Base-by-base conservation (phyloP, 352 stramenopile species). In the Phytophthora hybrid region DNA sequence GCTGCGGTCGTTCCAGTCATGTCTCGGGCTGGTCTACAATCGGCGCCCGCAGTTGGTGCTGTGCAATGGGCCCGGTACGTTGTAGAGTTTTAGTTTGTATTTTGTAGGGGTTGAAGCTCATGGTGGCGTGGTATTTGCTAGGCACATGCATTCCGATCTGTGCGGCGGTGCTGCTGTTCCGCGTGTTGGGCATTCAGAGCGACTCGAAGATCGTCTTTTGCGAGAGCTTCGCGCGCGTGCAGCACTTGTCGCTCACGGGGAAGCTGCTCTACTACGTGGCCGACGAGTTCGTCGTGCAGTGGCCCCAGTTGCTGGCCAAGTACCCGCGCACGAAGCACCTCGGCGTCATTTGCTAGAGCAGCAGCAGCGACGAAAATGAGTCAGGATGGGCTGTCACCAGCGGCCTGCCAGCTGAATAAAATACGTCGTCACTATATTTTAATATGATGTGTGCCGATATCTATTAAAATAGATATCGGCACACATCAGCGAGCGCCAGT, bases 221-320 rank as follows among this genome's bases (percentile, higher is more conserved):
- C 57, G 97, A 99, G 81, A 98, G 90, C 56, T 98, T 98, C 76
- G 97, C 93, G 64, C 92, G 97, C 44, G 97, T 99, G 5, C 79
- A 93, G 69, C 96, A 87, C 64, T 83, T 99, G 8, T 98, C 93
- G 46, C 84, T 99, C 54, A 97, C 95, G 3, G 97, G 97, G 29
- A 97, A 97, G 68, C 62, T 99, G 29, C 82, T 98, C 19, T 99
- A 98, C 83, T 92, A 90, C 49, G 76, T 98, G 44, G 93, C 90
- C 0, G 97, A 99, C 78, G 83, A 97, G 63, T 98, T 99, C 77
- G 83, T 99, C 4, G 92, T 98, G 29, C 96, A 98, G 81, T 99
- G 97, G 97, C 87, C 92, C 59, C 84, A 97, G 73, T 75, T 98
- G 60, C 89, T 95, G 58, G 41, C 69, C 34, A 80, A 89, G 64